A percentile compares a stretch with the other conserved stretches of the same genome.
phyloP scores from a whole-genome alignment of 257 asterid species.

The Euphrasia confusa region DNA sequence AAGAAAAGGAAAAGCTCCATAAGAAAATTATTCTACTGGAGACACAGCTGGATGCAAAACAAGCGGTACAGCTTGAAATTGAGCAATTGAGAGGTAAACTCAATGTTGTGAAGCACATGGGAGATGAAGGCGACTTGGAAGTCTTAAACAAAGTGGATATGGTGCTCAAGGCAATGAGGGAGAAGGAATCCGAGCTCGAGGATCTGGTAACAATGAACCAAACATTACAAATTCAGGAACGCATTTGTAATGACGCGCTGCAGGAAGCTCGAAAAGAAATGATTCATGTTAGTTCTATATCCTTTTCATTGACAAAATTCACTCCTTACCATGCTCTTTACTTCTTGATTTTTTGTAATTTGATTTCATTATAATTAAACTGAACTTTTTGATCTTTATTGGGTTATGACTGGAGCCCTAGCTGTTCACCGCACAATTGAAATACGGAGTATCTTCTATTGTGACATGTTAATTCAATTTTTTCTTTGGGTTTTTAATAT shows the following conservation, averaged over 20 bases:
- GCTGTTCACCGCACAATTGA: not conserved
- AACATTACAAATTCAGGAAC: constrained; percentile 64
- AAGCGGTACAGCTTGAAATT: constrained; percentile 71
- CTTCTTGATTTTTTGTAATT: constrained; percentile 5
- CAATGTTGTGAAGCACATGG: constrained; percentile 63
- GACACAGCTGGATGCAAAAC: constrained; percentile 68
- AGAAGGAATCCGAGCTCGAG: constrained; percentile 73
- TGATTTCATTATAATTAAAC: constrained; percentile 1
- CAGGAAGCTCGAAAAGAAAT: constrained; percentile 94
- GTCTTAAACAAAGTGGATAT: constrained; percentile 49
- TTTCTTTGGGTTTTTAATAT: too few species aligned
- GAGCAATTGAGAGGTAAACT: constrained; percentile 64
- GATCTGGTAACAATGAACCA: constrained; percentile 56
- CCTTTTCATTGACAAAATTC: constrained; percentile 14
- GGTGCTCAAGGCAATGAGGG: constrained; percentile 54
- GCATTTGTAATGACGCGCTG: constrained; percentile 71
- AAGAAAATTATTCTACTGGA: constrained; percentile 59
- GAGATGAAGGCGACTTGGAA: constrained; percentile 58
- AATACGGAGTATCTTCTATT: constrained; percentile 2
- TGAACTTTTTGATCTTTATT: constrained; percentile 12
- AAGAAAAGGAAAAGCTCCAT: constrained; percentile 72
- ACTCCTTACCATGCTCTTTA: not conserved
- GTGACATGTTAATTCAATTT: constrained; percentile 11
- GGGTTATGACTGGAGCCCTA: constrained; percentile 14
- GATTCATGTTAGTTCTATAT: constrained; percentile 56